These are phyloP conservation scores for Trichosporon sp. DNA, from an alignment of 1,284 basidiomycete species.

Conservation along the genomic window DNA sequence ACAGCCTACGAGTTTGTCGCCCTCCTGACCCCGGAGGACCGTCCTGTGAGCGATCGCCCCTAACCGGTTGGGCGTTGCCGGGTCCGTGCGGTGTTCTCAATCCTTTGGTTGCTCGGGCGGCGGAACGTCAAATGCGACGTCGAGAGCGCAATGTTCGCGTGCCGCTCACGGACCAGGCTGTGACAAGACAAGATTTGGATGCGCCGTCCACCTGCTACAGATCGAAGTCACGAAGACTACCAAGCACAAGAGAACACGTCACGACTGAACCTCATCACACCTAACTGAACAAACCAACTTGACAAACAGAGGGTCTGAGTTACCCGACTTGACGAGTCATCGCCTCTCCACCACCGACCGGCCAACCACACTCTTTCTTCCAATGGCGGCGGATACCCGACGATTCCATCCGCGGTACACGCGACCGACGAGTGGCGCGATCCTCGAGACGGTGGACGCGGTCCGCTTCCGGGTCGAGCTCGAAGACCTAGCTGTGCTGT, in stretches of 20 bases:
- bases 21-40: neutral
- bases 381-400: neutral
- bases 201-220: neutral
- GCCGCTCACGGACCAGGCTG: neutral
- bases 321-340: neutral
- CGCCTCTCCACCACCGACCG: neutral
- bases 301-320: neutral
- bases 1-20: neutral
- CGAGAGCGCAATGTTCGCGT: neutral
- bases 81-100: neutral
- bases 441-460: slow-evolving; percentile 2
- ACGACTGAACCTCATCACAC: neutral
- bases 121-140: neutral
- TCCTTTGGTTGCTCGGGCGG: neutral
- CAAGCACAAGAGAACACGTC: neutral
- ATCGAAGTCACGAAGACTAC: neutral
- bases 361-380: neutral
- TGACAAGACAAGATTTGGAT: neutral
- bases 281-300: neutral
- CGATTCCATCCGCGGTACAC: slow-evolving; percentile 1
- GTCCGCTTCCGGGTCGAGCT: slow-evolving; percentile 1
- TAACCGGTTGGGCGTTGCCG: neutral
- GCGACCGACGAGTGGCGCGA: neutral
- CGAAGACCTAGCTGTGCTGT: neutral
- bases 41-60: neutral